These are phyloP conservation scores for Orbilia ellipsospora DNA, from an alignment of 2,329 filamentous ascomycete species.

Conservation along the genomic window DNA sequence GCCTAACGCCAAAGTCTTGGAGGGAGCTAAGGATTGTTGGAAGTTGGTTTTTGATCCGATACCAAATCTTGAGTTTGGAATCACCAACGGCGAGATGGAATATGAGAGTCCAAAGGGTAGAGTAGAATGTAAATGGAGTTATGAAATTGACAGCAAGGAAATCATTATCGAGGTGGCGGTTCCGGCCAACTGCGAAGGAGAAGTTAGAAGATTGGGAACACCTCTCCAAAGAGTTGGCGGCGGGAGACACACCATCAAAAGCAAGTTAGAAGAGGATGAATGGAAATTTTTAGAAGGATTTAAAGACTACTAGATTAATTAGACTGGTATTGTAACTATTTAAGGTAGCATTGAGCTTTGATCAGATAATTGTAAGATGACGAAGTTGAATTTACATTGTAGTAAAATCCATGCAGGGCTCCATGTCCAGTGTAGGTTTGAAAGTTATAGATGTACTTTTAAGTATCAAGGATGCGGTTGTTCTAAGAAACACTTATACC, in stretches of 20 bases:
- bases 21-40: slow-evolving; percentile 14
- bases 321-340: neutral
- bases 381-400: too few species aligned
- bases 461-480: too few species aligned
- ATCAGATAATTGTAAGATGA: too few species aligned
- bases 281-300: slow-evolving; percentile 38
- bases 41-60: slow-evolving; percentile 49
- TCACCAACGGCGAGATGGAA: slow-evolving; percentile 35
- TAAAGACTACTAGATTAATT: slow-evolving; percentile 3
- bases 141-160: slow-evolving; percentile 25
- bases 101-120: slow-evolving; percentile 37
- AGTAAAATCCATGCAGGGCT: too few species aligned
- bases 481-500: too few species aligned
- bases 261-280: slow-evolving; percentile 23
- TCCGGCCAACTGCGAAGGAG: slow-evolving; percentile 40
- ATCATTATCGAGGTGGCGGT: slow-evolving; percentile 42
- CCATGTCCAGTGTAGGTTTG: too few species aligned
- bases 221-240: slow-evolving; percentile 24
- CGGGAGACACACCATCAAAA: slow-evolving; percentile 16
- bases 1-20: slow-evolving; percentile 5
- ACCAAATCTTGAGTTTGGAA: slow-evolving; percentile 40
- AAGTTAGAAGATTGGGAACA: slow-evolving; percentile 30
- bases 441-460: too few species aligned
- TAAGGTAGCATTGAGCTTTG: too few species aligned
- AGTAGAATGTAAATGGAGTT: slow-evolving; percentile 46